Conservation (phyloP, 371 early-diverging fungal genomes). For the Globomyces sp. region DNA sequence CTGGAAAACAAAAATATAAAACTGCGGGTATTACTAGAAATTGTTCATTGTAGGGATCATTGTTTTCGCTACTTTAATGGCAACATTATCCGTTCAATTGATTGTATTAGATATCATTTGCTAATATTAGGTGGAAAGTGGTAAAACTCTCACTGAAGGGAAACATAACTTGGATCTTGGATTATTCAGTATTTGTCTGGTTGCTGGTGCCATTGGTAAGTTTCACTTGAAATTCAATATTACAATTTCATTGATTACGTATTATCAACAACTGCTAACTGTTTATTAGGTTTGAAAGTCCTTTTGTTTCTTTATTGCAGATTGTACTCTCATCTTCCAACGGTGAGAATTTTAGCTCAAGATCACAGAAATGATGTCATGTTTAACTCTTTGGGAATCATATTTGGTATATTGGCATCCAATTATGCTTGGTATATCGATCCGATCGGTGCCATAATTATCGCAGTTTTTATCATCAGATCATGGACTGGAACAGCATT, state of each 20-base stretch:
- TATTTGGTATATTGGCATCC: constrained; percentile 70
- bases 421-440: constrained; percentile 78
- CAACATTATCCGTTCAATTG: constrained; percentile 81
- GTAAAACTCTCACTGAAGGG: constrained; percentile 22
- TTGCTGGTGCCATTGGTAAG: constrained; percentile 69
- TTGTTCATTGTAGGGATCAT: constrained; percentile 54
- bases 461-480: constrained; percentile 76
- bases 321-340: constrained; percentile 61
- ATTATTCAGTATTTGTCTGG: constrained; percentile 57
- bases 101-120: constrained; percentile 40
- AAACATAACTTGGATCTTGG: constrained; percentile 52
- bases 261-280: constrained; percentile 35
- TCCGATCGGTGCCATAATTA: constrained; percentile 82
- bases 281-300: constrained; percentile 51
- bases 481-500: constrained; percentile 78
- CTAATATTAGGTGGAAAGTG: constrained; percentile 49
- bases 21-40: constrained; percentile 62
- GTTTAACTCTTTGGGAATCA: constrained; percentile 78
- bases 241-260: background rate
- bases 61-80: constrained; percentile 88
- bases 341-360: constrained; percentile 75
- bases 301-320: constrained; percentile 75
- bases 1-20: constrained; percentile 85
- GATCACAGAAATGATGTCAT: constrained; percentile 91
- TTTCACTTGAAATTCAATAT: background rate